Base-by-base conservation (phyloP, 2,329 filamentous ascomycete species). In the Aschersonia sp. region DNA sequence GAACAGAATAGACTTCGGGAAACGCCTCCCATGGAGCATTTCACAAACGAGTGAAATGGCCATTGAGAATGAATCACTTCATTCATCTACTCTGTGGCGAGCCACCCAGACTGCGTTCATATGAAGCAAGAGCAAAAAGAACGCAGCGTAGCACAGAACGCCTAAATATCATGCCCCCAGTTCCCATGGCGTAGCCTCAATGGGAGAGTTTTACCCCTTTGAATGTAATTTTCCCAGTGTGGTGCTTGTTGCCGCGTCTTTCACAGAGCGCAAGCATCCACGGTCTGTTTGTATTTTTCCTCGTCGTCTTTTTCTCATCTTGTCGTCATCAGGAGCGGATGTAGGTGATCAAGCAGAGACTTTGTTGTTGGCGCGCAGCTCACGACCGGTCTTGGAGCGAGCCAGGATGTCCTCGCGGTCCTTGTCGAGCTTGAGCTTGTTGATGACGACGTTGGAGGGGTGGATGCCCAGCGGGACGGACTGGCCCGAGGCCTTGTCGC, bases 391-490 rank as follows among this genome's bases (percentile, higher is more conserved):
- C 73, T 83, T 82, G 75, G 85, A 87, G 72, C 87, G 81, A 74
- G 87, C 85, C 61, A 94, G 77, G 66, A 92, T 92, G 68, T 73
- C 75, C 79, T 92, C 86, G 60, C 87, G 84, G 74, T 94, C 86
- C 83, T 92, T 90, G 79, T 92, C 86, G 64, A 95, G 79, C 85
- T 97, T 95, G 71, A 97, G 81, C 82, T 95, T 95, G 76, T 84
- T 95, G 77, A 98, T 85, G 76, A 95, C 83, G 60, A 95, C 87
- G 74, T 97, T 97, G 74, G 85, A 94, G 64, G 92, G 84, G 74
- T 90, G 85, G 72, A 98, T 83, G 70, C 87, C 87, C 66, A 97
- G 78, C 55, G 90, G 90, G 49, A 97, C 89, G 68, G 81, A 85
- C 78, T 95, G 89, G 73, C 92, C 90, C 70, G 88, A 92, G 70